A percentile compares a stretch with the other conserved stretches of the same genome.
phyloP scores from a whole-genome alignment of 495 filamentous ascomycete species.

The Barbatosphaeria neglecta region DNA sequence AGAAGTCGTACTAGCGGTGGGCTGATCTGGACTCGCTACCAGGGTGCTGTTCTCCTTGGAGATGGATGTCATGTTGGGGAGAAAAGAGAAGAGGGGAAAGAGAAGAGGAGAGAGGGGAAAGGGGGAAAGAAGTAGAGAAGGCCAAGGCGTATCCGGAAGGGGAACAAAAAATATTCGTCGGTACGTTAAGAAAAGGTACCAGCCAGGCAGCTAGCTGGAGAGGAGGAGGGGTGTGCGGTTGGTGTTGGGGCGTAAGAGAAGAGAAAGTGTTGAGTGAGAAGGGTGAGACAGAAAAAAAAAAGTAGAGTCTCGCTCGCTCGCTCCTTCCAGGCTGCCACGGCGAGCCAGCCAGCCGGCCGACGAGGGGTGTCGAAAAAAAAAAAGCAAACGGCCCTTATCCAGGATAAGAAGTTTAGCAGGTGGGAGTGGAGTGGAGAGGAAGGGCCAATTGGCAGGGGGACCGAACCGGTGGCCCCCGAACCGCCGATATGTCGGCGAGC shows the following conservation, averaged over 20 bases:
- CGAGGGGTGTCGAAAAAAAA: conserved; percentile 1
- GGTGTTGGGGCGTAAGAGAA: conserved; percentile 10
- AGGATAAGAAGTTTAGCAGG: conserved; percentile 4
- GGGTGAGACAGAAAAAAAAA: conserved; percentile 11
- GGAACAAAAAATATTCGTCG: conserved; percentile 12
- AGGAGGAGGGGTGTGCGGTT: conserved; percentile 20
- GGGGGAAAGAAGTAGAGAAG: conserved; percentile 15
- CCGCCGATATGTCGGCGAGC: not conserved
- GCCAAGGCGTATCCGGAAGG: conserved; percentile 20
- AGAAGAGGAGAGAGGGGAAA: conserved; percentile 9
- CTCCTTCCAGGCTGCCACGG: not conserved
- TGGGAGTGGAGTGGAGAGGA: conserved; percentile 3
- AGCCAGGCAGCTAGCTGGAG: not conserved
- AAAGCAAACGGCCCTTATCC: conserved; percentile 2
- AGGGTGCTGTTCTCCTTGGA: conserved; percentile 6
- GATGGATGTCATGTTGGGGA: conserved; percentile 50
- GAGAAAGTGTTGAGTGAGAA: conserved; percentile 13
- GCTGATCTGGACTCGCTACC: conserved; percentile 1
- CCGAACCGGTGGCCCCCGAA: not conserved
- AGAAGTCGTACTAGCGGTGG: conserved; percentile 12
- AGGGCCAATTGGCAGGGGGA: not conserved
- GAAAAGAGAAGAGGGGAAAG: conserved; percentile 21
- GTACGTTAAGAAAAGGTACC: not conserved
- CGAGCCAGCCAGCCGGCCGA: not conserved
- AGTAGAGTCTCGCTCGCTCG: too few species aligned